Base-by-base conservation (phyloP, 441 rosid genomes). In the Adansonia madagascariensis region DNA sequence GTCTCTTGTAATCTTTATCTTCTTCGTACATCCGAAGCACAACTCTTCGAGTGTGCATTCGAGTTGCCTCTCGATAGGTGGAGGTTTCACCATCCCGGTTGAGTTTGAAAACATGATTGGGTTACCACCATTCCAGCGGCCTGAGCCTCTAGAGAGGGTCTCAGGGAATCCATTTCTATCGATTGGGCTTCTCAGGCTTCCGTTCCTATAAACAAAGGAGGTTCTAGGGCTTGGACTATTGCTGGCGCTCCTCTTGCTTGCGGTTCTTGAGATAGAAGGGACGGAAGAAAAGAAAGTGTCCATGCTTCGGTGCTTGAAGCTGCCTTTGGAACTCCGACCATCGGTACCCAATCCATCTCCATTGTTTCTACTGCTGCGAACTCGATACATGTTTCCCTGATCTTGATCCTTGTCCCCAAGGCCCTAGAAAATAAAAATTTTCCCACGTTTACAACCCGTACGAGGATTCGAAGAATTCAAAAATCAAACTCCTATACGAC, bases 31-130 rank as follows among this genome's bases (percentile, higher is more conserved):
- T 39, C 98, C 98, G 60, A 80, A 89, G 77, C 93, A 91, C 82
- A 94, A 75, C 75, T 92, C 97, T 83, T 94, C 98, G 1, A 94
- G 91, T 14, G 95, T 87, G 88, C 98, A 94, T n/a, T 84, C 85
- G 0, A 94, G 91, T 49, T 78, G 66, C 87, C 84, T 82, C 81
- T 87, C 87, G 0, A 92, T 80, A 6, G 95, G 72, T 0, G 89
- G 88, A 31, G 94, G 97, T 56, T 89, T 94, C 63, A 91, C 71
- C 73, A 81, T 79, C 47, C 90, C 95, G 0, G 75, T 84, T 0
- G 97, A 94, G 77, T 88, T 89, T 5, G 98, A 92, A 81, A 87
- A 94, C 88, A 94, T 88, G 68, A 94, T 94, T 0, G 88, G 94
- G 9, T 82, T 83, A 31, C 35, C 35, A 0, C 74, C 70, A 75